Percentiles rank a stretch among this genome's conserved stretches.
Evolutionary conservation across 2,329 filamentous ascomycete genomes (phyloP).

Genomic region (Sphaerulina vaccinii): DNA sequence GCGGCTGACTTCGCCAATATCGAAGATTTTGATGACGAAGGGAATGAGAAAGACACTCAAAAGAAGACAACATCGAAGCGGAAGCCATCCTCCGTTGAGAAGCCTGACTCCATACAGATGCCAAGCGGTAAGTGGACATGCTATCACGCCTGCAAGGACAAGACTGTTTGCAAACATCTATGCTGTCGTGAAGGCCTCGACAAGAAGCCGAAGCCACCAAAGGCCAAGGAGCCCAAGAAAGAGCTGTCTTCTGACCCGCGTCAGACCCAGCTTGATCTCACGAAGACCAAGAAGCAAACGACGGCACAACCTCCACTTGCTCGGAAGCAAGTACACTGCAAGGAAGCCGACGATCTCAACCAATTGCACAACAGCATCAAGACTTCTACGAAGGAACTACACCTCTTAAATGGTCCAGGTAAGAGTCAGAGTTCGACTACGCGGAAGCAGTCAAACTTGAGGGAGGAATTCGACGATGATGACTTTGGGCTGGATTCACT

Average conservation of each 20-base stretch:
- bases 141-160: slow-evolving; percentile 67
- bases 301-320: not conserved
- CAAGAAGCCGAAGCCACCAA: slow-evolving; percentile 56
- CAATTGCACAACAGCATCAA: slow-evolving; percentile 30
- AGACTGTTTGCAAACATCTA: slow-evolving; percentile 61
- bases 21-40: slow-evolving; percentile 48
- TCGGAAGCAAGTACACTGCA: slow-evolving; percentile 10
- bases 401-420: slow-evolving; percentile 4
- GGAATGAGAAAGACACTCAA: slow-evolving; percentile 6
- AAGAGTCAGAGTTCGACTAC: not conserved
- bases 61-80: slow-evolving; percentile 7
- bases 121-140: slow-evolving; percentile 72
- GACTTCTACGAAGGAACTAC: slow-evolving; percentile 23
- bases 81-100: slow-evolving; percentile 8
- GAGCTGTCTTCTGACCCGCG: slow-evolving; percentile 25
- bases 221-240: slow-evolving; percentile 39
- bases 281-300: slow-evolving; percentile 22
- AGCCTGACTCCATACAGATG: slow-evolving; percentile 52
- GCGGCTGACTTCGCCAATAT: slow-evolving; percentile 49
- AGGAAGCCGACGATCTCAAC: slow-evolving; percentile 25
- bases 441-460: not conserved
- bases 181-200: slow-evolving; percentile 72
- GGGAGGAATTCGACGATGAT: slow-evolving; percentile 11
- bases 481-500: slow-evolving; percentile 26
- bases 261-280: slow-evolving; percentile 33